Percentiles rank a stretch among this genome's conserved stretches.
Evolutionary conservation across 768 basidiomycete genomes (phyloP).

Genomic region (Dendrothele bispora): DNA sequence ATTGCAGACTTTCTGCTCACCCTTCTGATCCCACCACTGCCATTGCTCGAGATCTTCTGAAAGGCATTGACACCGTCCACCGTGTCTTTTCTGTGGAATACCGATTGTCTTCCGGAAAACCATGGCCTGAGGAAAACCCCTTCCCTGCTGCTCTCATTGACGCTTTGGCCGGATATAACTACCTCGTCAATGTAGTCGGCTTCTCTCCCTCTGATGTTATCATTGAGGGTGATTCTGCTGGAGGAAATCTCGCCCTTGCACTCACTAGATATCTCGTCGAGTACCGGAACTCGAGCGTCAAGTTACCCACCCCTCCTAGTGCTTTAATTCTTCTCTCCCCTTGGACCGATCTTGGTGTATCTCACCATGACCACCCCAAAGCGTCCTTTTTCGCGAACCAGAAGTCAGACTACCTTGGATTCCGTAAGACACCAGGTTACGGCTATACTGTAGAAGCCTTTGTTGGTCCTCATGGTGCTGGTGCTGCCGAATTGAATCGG

Average conservation of each 20-base stretch:
- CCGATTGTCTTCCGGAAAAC: conserved; percentile 53
- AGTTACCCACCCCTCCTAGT: conserved; percentile 45
- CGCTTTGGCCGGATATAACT: conserved; percentile 69
- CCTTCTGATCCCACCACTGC: conserved; percentile 48
- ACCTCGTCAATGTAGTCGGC: conserved; percentile 59
- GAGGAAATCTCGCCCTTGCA: conserved; percentile 69
- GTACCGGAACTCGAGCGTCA: conserved; percentile 31
- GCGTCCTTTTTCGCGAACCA: conserved; percentile 35
- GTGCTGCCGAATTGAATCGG: conserved; percentile 43
- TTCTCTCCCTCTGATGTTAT: conserved; percentile 63
- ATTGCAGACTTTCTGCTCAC: conserved; percentile 52
- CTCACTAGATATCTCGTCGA: conserved; percentile 63
- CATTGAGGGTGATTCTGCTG: conserved; percentile 74
- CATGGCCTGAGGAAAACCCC: conserved; percentile 45
- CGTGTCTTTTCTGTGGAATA: conserved; percentile 70
- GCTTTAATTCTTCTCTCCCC: conserved; percentile 56
- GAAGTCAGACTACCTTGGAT: conserved; percentile 38
- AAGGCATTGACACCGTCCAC: conserved; percentile 40
- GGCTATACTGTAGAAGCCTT: conserved; percentile 30
- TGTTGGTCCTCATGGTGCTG: conserved; percentile 46
- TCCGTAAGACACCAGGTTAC: conserved; percentile 14
- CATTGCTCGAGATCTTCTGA: conserved; percentile 47
- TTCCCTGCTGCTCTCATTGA: conserved; percentile 81
- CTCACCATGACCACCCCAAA: conserved; percentile 35
- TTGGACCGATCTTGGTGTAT: conserved; percentile 52